phyloP scores from a whole-genome alignment of 2,329 filamentous ascomycete genomes.

The Clarireedia sp. region DNA sequence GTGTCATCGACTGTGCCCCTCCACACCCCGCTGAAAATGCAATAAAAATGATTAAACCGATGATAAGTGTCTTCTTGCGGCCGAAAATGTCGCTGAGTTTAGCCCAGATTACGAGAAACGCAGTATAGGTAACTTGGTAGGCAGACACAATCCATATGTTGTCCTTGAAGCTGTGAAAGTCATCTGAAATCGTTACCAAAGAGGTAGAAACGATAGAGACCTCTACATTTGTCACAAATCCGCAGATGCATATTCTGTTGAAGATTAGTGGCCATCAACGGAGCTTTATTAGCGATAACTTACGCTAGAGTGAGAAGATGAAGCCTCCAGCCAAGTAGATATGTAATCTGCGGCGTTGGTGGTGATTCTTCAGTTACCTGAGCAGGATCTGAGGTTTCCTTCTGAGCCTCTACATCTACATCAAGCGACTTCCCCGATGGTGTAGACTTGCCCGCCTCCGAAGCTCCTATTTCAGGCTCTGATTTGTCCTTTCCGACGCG shows the following conservation, averaged over 20 bases:
- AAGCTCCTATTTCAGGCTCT: neutral
- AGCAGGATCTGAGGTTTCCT: neutral
- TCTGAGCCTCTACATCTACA: neutral
- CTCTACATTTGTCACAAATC: neutral
- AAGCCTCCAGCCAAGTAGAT: neutral
- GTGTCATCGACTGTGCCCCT: neutral
- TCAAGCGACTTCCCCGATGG: neutral
- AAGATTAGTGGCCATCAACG: neutral
- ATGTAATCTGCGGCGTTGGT: neutral
- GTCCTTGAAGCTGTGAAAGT: neutral
- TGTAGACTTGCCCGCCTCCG: neutral
- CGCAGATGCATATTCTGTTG: constrained; percentile 8
- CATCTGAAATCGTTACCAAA: neutral
- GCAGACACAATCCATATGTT: neutral
- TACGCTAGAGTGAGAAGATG: neutral
- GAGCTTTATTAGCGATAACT: neutral
- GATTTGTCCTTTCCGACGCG: neutral
- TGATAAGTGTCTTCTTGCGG: neutral
- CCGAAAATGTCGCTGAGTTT: constrained; percentile 2
- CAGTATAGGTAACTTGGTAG: neutral
- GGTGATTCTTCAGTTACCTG: neutral
- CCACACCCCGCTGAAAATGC: neutral
- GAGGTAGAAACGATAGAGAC: neutral
- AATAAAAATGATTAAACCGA: neutral
- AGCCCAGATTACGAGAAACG: neutral